Evolutionary conservation across 139 green algal species (phyloP), one percentile per base, ranked within the genome.

Genomic region (Axilococcus clingmanii): DNA sequence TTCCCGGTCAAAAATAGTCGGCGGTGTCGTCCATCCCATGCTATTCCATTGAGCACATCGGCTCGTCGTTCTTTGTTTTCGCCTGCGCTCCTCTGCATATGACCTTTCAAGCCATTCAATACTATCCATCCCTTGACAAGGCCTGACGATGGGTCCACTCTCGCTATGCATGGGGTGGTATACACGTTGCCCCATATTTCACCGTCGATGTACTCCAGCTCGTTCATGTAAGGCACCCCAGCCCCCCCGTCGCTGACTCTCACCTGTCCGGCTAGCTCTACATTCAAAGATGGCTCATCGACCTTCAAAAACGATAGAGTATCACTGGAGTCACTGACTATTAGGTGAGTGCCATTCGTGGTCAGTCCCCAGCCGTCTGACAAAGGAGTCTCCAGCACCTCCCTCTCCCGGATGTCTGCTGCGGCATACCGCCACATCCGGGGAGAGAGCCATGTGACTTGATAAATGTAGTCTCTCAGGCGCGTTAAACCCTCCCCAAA

Each of bases 31-130:
- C 46, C n/a, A 59, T 95, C 85, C 45, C 69, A 94, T 0, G 86
- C 86, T 29, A 95, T 94, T 32, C 85, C 84, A 55, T 95, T 94
- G 1, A 95, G 50, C 29, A 95, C 85, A 46, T 95, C 85, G 0
- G 42, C 19, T 57, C 85, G 75, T 25, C 7, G 19, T 2, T 19
- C 24, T 17, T 31, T 3, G 15, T 51, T 34, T 32, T 27, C 8
- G 48, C 7, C 2, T 32, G 55, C 49, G 2, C 35, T 36, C 11
- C 57, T 70, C 57, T 25, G 45, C 50, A 82, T 71, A 3, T 59
- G 65, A 23, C 73, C 57, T 5, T 29, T 61, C 9, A 84, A 42
- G 15, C 62, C 56, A 17, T 52, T 15, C 57, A 87, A 38, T 23
- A 80, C 55, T 44, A 88, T 37, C 82, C 83, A 93, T 35, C 69